Evolutionary conservation across 1,139 yeast species (phyloP).

Genomic region (Candida mesenterica): DNA sequence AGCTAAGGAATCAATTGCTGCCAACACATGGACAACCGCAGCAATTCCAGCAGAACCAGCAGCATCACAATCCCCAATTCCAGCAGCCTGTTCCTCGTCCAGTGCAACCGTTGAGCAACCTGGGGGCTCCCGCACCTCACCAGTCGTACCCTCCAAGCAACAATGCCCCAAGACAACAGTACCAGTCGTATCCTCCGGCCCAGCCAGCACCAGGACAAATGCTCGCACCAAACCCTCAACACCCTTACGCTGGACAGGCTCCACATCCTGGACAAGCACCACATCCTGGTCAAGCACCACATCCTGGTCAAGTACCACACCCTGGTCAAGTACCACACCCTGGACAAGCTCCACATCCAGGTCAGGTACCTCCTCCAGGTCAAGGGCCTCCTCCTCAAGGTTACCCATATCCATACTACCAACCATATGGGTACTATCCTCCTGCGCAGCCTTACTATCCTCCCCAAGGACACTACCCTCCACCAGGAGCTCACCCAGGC

Average conservation of each 20-base stretch:
- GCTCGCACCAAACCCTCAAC: no score
- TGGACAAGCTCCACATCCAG: slow-evolving; percentile 7
- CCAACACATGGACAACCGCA: slow-evolving; percentile 3
- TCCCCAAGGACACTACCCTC: slow-evolving; percentile 11
- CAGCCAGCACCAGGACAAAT: no score
- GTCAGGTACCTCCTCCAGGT: slow-evolving; percentile 9
- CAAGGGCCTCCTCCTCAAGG: slow-evolving; percentile 9
- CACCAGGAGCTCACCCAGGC: slow-evolving; percentile 13
- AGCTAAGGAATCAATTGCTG: slow-evolving; percentile 1
- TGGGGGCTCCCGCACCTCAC: slow-evolving; percentile 4
- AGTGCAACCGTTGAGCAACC: no score
- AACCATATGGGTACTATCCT: slow-evolving; percentile 11
- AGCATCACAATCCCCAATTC: slow-evolving; percentile 1
- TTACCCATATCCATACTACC: slow-evolving; percentile 2
- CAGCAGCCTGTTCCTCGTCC: no score
- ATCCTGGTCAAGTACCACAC: slow-evolving; percentile 7
- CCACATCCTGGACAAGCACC: slow-evolving; percentile 10
- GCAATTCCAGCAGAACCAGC: neutral
- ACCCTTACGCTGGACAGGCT: no score
- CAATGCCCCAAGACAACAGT: slow-evolving; percentile 5
- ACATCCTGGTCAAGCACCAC: slow-evolving; percentile 4
- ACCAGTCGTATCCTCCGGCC: slow-evolving; percentile 5
- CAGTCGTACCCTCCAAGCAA: slow-evolving; percentile 7
- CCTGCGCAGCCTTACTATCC: slow-evolving; percentile 18
- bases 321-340: slow-evolving; percentile 3